Evolutionary conservation across 352 stramenopile genomes (phyloP), one percentile per base, ranked within the genome.

Genomic region (Globisporangium mamillatum): DNA sequence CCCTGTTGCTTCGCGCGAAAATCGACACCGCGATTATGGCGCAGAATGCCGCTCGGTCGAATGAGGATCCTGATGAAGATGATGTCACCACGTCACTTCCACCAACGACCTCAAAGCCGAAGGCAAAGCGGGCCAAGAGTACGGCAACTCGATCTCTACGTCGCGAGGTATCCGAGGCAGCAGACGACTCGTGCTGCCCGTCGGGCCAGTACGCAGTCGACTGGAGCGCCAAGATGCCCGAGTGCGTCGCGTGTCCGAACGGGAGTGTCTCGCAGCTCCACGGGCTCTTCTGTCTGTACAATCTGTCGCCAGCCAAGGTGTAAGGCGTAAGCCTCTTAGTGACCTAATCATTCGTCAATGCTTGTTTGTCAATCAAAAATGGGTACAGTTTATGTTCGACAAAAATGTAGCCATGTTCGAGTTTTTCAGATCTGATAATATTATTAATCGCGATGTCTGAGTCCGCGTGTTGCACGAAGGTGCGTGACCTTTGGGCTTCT

Each of bases 401-500:
- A 61, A 38, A 24, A 29, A 4, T 36, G 22, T 14, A 60, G 32
- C 55, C 24, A 24, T 46, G 12, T 41, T 7, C 6, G 8, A 4
- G 10, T 44, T n/a, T 8, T 20, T 61, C 44, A 52, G 20, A 61
- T 61, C 29, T 36, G 29, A 36, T 10, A 20, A 8, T 5, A 46
- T 20, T 38, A 16, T 18, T 20, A 1, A 16, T 18, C 1, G 18
- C 38, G 14, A 10, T 25, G 1, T 41, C 54, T 38, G 54, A 24
- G 20, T 44, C 29, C 1, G 24, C 3, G 29, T 61, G 32, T 61
- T 61, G 29, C 20, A 48, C 56, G 56, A 48, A 48, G 3, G 55
- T 61, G 12, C n/a, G 56, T 61, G 56, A 62, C 32, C 32, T 62
- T 62, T 62, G 56, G 12, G 32, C 18, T 56, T 18, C 2, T 50